phyloP scores from a whole-genome alignment of 805 yeast species.

The Kazachstania psychrophila region DNA sequence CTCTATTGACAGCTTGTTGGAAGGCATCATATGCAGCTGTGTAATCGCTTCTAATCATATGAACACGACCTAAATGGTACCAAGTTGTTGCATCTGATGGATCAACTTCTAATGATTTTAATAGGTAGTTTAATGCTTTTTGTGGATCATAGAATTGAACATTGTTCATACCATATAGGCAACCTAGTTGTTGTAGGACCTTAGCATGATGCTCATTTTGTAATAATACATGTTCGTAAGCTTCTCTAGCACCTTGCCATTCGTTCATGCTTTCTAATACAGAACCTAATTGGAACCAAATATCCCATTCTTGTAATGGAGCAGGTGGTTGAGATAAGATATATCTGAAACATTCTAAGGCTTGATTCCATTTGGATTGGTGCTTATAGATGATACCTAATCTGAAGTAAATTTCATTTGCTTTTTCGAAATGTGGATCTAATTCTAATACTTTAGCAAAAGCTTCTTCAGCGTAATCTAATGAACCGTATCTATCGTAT shows the following conservation, averaged over 20 bases:
- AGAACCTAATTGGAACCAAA: conserved; percentile 97
- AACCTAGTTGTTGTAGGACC: conserved; percentile 91
- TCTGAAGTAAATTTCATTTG: conserved; percentile 91
- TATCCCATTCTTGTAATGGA: conserved; percentile 92
- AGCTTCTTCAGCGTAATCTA: conserved; percentile 98
- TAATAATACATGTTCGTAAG: conserved; percentile 83
- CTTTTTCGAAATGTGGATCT: conserved; percentile 93
- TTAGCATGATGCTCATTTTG: conserved; percentile 92
- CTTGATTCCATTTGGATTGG: conserved; percentile 77
- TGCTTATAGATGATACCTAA: conserved; percentile 94
- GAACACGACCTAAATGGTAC: conserved; percentile 94
- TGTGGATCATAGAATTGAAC: conserved; percentile 70
- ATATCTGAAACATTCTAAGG: conserved; percentile 90
- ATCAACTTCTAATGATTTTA: conserved; percentile 85
- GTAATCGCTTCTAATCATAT: conserved; percentile 92
- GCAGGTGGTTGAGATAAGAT: conserved; percentile 87
- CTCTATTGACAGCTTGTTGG: conserved; percentile 97
- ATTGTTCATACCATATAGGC: conserved; percentile 64
- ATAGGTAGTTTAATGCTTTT: conserved; percentile 68
- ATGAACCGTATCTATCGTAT: conserved; percentile 90
- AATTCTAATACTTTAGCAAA: conserved; percentile 90
- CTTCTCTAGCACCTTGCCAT: conserved; percentile 85
- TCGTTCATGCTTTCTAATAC: conserved; percentile 91
- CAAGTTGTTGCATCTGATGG: conserved; percentile 90
- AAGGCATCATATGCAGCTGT: conserved; percentile 96